Conservation (phyloP, 176 grass and related monocot species). For the Aegilops longissima region DNA sequence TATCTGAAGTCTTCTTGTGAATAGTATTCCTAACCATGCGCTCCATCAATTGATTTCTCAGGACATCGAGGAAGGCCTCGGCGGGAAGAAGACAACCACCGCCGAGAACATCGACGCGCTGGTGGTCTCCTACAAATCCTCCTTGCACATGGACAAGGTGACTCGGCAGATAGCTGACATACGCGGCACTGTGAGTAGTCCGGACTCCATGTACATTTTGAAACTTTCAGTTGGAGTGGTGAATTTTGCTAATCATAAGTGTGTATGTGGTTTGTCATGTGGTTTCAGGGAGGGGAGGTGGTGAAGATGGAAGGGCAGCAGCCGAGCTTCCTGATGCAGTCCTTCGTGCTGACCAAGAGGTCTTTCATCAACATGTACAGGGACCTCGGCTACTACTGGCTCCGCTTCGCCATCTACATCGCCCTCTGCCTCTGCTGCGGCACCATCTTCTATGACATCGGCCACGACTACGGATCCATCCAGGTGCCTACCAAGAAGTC, state of each 20-base stretch:
- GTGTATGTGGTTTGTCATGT: no score
- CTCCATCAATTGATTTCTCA: neutral
- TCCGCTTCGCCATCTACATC: slow-evolving; percentile 80
- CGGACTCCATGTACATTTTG: no score
- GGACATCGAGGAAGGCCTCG: slow-evolving; percentile 44
- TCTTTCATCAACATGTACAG: slow-evolving; percentile 98
- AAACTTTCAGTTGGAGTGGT: neutral
- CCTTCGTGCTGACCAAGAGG: slow-evolving; percentile 71
- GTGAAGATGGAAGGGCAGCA: slow-evolving; percentile 64
- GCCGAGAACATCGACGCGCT: slow-evolving; percentile 55
- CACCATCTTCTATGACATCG: slow-evolving; percentile 66
- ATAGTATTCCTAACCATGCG: neutral
- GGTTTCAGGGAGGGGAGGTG: slow-evolving; percentile 51
- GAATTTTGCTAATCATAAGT: neutral
- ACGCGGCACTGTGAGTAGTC: slow-evolving; percentile 39
- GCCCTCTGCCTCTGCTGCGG: slow-evolving; percentile 75
- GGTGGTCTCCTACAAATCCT: slow-evolving; percentile 62
- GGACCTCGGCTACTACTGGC: slow-evolving; percentile 91
- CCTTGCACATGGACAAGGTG: slow-evolving; percentile 48
- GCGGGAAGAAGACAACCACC: slow-evolving; percentile 29
- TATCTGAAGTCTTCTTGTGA: neutral
- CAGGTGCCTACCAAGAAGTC: slow-evolving; percentile 18
- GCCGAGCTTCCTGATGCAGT: slow-evolving; percentile 65
- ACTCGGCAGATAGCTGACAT: slow-evolving; percentile 52
- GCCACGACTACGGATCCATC: slow-evolving; percentile 71